phyloP scores from a whole-genome alignment of 345 rosid species.

The Bruguiera parviflora region DNA sequence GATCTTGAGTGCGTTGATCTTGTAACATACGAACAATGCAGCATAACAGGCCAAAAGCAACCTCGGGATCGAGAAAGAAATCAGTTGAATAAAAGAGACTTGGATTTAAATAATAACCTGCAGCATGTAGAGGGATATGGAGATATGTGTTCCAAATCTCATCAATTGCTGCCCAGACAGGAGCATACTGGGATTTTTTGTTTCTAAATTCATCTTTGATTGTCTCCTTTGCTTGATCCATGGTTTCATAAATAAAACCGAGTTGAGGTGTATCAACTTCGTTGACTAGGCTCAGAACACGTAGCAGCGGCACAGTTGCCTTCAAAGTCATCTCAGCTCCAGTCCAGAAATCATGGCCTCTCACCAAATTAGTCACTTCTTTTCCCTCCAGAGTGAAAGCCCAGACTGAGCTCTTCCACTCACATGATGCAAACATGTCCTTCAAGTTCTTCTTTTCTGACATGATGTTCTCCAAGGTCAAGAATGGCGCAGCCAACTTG shows the following conservation, averaged over 20 bases:
- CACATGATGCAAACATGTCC: conserved; percentile 41
- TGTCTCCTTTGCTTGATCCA: conserved; percentile 56
- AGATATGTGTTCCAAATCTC: conserved; percentile 53
- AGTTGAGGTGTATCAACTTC: conserved; percentile 34
- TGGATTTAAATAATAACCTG: conserved; percentile 65
- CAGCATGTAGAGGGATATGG: conserved; percentile 62
- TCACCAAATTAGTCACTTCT: conserved; percentile 31
- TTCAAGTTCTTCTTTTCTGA: conserved; percentile 36
- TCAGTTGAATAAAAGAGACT: conserved; percentile 43
- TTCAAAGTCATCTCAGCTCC: conserved; percentile 40
- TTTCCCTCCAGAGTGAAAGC: conserved; percentile 31
- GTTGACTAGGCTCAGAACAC: conserved; percentile 31
- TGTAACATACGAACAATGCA: conserved; percentile 38
- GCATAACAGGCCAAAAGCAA: conserved; percentile 39
- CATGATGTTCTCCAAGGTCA: conserved; percentile 45
- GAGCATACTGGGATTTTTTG: conserved; percentile 29
- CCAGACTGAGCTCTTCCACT: conserved; percentile 35
- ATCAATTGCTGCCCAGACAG: conserved; percentile 55
- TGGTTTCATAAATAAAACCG: conserved; percentile 60
- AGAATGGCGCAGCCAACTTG: conserved; percentile 35
- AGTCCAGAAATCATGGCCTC: conserved; percentile 47
- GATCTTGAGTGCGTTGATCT: conserved; percentile 26
- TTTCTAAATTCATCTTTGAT: conserved; percentile 31
- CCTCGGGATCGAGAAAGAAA: conserved; percentile 45
- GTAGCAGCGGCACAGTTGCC: conserved; percentile 45